Conservation (phyloP, 2,329 filamentous ascomycete genomes). For the Malbranchea zuffiana region DNA sequence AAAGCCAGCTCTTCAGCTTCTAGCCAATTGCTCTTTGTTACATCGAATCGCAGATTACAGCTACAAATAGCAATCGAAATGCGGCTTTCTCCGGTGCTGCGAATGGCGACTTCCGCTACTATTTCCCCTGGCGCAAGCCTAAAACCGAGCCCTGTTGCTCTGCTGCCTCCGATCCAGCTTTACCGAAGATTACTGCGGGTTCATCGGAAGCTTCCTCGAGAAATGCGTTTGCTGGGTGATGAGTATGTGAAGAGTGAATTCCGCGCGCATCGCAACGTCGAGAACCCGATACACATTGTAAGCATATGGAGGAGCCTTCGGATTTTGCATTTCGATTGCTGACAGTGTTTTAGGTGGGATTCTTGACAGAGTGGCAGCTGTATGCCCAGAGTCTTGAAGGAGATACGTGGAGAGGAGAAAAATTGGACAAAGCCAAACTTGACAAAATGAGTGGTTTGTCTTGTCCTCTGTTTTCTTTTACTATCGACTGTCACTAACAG, state of each 20-base stretch:
- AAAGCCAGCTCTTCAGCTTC: too few relatives aligned
- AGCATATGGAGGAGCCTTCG: slow-evolving; percentile 21
- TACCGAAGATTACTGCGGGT: slow-evolving; percentile 80
- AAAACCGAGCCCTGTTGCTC: slow-evolving; percentile 47
- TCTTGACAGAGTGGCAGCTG: slow-evolving; percentile 90
- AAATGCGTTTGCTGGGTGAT: slow-evolving; percentile 75
- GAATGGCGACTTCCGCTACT: slow-evolving; percentile 32
- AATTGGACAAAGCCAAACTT: slow-evolving; percentile 70
- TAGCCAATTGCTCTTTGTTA: too few relatives aligned
- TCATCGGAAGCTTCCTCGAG: slow-evolving; percentile 65
- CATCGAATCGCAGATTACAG: too few relatives aligned
- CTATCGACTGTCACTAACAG: slow-evolving; percentile 9
- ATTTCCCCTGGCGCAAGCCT: slow-evolving; percentile 34
- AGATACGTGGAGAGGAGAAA: slow-evolving; percentile 71
- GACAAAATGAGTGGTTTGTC: slow-evolving; percentile 83
- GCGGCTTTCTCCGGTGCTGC: slow-evolving; percentile 27
- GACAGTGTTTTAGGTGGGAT: slow-evolving; percentile 58
- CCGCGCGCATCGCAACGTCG: slow-evolving; percentile 65
- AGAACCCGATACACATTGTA: slow-evolving; percentile 88
- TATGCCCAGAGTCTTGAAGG: slow-evolving; percentile 91
- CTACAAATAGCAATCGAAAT: too few relatives aligned
- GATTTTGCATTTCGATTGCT: background rate
- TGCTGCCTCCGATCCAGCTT: slow-evolving; percentile 77
- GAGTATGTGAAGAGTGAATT: slow-evolving; percentile 92
- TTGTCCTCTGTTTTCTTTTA: slow-evolving; percentile 8